Evolutionary conservation across 768 basidiomycete species (phyloP).

Genomic region (Fomitopsis pulvina): DNA sequence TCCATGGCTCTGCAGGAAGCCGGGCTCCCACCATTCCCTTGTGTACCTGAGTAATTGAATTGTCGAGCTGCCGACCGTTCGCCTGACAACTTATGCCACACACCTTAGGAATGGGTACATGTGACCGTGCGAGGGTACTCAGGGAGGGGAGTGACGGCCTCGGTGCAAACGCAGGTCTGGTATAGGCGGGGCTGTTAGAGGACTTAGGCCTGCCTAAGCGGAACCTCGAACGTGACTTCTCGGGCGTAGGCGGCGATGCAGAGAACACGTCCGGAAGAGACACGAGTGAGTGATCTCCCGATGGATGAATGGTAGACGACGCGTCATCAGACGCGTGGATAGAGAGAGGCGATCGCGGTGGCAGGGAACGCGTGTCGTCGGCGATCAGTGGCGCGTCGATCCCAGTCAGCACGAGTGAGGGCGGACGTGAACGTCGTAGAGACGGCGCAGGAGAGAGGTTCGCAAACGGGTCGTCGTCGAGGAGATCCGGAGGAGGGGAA

Average conservation of each 20-base stretch:
- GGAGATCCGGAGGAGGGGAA: constrained; percentile 32
- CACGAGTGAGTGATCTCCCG: background rate
- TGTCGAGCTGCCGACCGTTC: background rate
- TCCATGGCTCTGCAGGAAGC: constrained; percentile 38
- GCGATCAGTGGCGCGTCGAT: constrained; percentile 8
- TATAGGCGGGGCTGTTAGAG: constrained; percentile 32
- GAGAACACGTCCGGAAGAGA: constrained; percentile 7
- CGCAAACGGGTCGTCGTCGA: constrained; percentile 75
- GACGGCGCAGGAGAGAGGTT: constrained; percentile 35
- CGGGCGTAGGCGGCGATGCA: constrained; percentile 16
- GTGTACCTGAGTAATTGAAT: constrained; percentile 24
- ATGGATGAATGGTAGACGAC: background rate
- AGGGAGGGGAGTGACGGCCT: constrained; percentile 40
- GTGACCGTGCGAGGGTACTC: constrained; percentile 30
- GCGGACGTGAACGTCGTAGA: constrained; percentile 9
- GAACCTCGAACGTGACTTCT: constrained; percentile 4
- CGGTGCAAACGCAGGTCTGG: constrained; percentile 33
- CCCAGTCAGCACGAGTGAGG: constrained; percentile 11
- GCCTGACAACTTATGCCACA: constrained; percentile 1
- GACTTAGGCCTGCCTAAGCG: constrained; percentile 25
- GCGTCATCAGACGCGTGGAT: constrained; percentile 7
- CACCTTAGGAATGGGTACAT: constrained; percentile 33
- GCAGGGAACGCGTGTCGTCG: background rate
- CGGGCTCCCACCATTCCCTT: constrained; percentile 37
- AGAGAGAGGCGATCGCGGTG: constrained; percentile 18